phyloP scores from a whole-genome alignment of 495 filamentous ascomycete genomes.

The Daldinia concentrica region DNA sequence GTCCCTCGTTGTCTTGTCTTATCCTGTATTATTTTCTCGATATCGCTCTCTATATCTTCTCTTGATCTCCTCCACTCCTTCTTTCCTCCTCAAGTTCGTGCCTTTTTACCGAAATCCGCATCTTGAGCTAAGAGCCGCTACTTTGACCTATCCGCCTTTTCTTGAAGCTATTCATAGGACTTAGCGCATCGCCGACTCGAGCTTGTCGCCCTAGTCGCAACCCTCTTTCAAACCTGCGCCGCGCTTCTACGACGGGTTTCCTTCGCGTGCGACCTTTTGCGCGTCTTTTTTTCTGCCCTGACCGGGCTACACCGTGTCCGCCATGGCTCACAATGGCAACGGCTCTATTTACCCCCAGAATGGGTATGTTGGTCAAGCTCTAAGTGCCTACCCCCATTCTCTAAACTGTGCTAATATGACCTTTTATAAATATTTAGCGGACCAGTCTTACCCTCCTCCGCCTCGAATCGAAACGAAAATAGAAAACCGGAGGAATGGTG shows the following conservation, averaged over 20 bases:
- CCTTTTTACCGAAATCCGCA: slow-evolving; percentile 9
- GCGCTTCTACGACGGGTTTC: slow-evolving; percentile 2
- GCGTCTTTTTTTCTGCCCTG: slow-evolving; percentile 27
- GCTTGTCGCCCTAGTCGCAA: slow-evolving; percentile 33
- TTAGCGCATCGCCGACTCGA: slow-evolving; percentile 24
- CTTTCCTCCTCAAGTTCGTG: slow-evolving; percentile 1
- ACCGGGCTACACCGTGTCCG: slow-evolving; percentile 33
- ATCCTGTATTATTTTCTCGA: slow-evolving; percentile 18
- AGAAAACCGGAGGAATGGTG: slow-evolving; percentile 47
- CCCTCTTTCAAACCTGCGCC: slow-evolving; percentile 10
- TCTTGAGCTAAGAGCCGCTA: slow-evolving; percentile 7
- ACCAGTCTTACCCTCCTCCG: slow-evolving; percentile 27
- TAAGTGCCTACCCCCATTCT: slow-evolving; percentile 26
- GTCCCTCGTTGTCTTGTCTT: slow-evolving; percentile 34
- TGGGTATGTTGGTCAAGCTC: slow-evolving; percentile 29
- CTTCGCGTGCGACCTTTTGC: slow-evolving; percentile 26
- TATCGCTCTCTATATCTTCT: slow-evolving; percentile 21
- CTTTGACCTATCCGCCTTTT: slow-evolving; percentile 20
- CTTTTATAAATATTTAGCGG: slow-evolving; percentile 9
- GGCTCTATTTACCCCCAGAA: slow-evolving; percentile 38
- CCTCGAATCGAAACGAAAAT: slow-evolving; percentile 41
- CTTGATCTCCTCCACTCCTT: slow-evolving; percentile 17
- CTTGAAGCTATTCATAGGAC: slow-evolving; percentile 29
- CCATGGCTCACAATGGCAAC: slow-evolving; percentile 45
- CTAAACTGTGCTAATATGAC: slow-evolving; percentile 24